Evolutionary conservation across 495 filamentous ascomycete species (phyloP).

Genomic region (Lophiostoma macrostomum): DNA sequence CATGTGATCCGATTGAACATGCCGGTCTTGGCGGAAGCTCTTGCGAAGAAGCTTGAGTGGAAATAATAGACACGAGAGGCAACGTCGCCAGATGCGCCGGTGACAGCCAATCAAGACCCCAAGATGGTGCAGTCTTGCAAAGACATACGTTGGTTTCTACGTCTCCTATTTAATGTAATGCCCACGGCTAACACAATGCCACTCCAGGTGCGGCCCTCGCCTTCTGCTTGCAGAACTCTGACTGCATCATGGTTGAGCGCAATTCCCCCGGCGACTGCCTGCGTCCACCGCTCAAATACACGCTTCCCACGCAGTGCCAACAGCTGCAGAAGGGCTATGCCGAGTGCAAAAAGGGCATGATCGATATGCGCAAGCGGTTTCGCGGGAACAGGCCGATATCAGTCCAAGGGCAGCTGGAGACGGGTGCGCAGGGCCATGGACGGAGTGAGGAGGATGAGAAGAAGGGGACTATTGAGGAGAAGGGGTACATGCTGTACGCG

Average conservation of each 20-base stretch:
- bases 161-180: slow-evolving; percentile 1
- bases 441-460: slow-evolving; percentile 46
- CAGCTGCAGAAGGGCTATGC: slow-evolving; percentile 89
- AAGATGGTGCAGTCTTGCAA: slow-evolving; percentile 94
- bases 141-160: slow-evolving; percentile 74
- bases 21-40: neutral
- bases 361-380: slow-evolving; percentile 99
- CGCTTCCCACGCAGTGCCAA: slow-evolving; percentile 81
- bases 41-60: neutral
- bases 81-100: slow-evolving; percentile 3
- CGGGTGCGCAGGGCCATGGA: slow-evolving; percentile 45
- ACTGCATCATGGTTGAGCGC: slow-evolving; percentile 89
- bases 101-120: neutral
- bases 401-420: slow-evolving; percentile 59
- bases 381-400: slow-evolving; percentile 87
- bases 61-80: neutral
- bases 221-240: slow-evolving; percentile 88
- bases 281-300: slow-evolving; percentile 69
- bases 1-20: slow-evolving; percentile 16
- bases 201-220: slow-evolving; percentile 79
- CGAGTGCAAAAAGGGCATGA: slow-evolving; percentile 92
- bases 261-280: slow-evolving; percentile 85
- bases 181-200: slow-evolving; percentile 4
- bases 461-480: slow-evolving; percentile 28
- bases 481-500: slow-evolving; percentile 34